These are phyloP conservation scores for Penicillium pulvis DNA, from an alignment of 495 filamentous ascomycete genomes.

Conservation along the genomic window DNA sequence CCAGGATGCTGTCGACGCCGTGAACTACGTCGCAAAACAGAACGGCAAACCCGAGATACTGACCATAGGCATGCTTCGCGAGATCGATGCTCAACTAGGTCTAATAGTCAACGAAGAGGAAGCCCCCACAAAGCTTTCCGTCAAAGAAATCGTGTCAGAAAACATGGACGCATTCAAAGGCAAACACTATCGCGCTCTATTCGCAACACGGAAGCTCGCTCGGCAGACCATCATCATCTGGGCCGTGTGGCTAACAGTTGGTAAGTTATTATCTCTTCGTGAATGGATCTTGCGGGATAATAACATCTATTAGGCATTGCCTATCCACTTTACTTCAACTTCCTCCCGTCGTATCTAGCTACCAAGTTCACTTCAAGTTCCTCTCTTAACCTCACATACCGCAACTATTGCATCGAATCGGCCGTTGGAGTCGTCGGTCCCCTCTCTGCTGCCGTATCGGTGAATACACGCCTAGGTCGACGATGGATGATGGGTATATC, in stretches of 20 bases:
- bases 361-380: constrained; percentile 29
- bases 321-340: constrained; percentile 39
- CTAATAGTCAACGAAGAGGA: background rate
- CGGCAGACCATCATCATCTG: constrained; percentile 30
- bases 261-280: constrained; percentile 7
- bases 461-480: constrained; percentile 33
- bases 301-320: constrained; percentile 28
- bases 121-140: constrained; percentile 13
- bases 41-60: constrained; percentile 32
- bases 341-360: constrained; percentile 37
- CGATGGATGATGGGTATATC: constrained; percentile 41
- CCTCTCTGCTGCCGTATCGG: constrained; percentile 27
- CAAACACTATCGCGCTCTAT: constrained; percentile 29
- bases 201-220: constrained; percentile 27
- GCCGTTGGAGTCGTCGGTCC: constrained; percentile 34
- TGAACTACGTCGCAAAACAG: constrained; percentile 34
- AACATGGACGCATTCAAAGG: constrained; percentile 34
- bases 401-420: constrained; percentile 38
- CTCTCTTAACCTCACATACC: constrained; percentile 32
- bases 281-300: too few relatives aligned
- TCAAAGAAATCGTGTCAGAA: constrained; percentile 28
- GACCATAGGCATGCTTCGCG: constrained; percentile 33
- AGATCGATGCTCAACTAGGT: constrained; percentile 30
- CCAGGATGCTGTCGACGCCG: constrained; percentile 31
- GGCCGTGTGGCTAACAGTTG: constrained; percentile 36